Conservation (phyloP, 1,139 yeast species). For the Kluyveromyces marxianus region DNA sequence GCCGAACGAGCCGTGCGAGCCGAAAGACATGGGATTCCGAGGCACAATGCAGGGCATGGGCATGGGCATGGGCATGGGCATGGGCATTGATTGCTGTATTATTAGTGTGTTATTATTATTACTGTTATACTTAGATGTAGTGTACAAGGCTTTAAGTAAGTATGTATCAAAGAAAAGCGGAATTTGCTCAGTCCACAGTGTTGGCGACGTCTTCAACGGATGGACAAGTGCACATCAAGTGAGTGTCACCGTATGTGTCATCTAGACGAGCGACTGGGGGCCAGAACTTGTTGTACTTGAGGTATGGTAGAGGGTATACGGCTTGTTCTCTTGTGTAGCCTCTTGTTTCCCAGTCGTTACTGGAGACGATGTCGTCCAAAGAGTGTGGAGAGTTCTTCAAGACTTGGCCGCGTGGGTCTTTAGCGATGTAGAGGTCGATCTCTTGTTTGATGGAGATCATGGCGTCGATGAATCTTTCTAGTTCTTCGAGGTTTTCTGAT, state of each 20-base stretch:
- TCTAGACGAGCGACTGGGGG: conserved; percentile 89
- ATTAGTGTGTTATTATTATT: no score
- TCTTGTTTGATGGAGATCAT: conserved; percentile 77
- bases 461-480: conserved; percentile 85
- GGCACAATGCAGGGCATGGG: no score
- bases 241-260: conserved; percentile 90
- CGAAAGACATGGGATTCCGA: no score
- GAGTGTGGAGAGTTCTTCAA: conserved; percentile 93
- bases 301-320: conserved; percentile 76
- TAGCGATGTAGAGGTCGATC: conserved; percentile 66
- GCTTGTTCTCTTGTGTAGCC: conserved; percentile 92
- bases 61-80: no score
- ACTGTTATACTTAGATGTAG: background rate
- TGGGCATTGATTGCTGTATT: no score
- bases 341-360: conserved; percentile 67
- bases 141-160: background rate
- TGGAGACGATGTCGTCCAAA: conserved; percentile 61
- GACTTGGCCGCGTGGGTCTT: conserved; percentile 59
- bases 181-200: background rate
- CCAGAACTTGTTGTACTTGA: conserved; percentile 81
- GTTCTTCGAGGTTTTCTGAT: conserved; percentile 79
- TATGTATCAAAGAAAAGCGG: no score
- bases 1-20: no score
- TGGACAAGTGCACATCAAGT: conserved; percentile 90
- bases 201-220: conserved; percentile 59